Evolutionary conservation across 2,329 filamentous ascomycete species (phyloP).

Genomic region (Sporothrix variecibatus): DNA sequence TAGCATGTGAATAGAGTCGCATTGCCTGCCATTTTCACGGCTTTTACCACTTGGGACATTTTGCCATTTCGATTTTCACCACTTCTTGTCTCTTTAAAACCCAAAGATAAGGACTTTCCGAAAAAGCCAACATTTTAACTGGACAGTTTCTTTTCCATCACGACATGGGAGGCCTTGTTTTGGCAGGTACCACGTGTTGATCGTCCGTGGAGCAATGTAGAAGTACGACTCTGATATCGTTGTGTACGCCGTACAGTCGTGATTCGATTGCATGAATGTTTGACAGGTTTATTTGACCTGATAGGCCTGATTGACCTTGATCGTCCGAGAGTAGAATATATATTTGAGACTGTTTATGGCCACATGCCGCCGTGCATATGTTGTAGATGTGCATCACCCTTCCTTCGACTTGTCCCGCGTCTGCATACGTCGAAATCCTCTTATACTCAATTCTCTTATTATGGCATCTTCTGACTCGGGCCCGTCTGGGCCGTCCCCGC

Average conservation of each 20-base stretch:
- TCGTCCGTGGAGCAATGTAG: neutral
- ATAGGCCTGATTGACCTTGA: neutral
- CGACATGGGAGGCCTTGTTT: slow-evolving; percentile 3
- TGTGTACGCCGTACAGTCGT: neutral
- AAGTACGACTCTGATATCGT: neutral
- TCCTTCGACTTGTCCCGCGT: neutral
- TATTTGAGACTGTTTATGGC: neutral
- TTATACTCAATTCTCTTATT: neutral
- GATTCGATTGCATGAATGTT: neutral
- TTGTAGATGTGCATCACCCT: neutral
- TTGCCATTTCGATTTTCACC: neutral
- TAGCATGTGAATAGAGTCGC: neutral
- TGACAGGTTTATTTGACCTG: neutral
- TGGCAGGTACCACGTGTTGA: neutral
- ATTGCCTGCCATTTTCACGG: neutral
- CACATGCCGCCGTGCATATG: neutral
- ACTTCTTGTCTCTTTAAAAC: neutral
- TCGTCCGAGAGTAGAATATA: slow-evolving; percentile 10
- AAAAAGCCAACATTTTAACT: no score
- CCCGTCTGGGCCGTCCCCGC: neutral
- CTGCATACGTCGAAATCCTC: neutral
- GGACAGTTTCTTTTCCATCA: neutral
- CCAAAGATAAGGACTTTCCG: neutral
- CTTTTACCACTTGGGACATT: neutral
- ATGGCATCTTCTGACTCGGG: neutral